Base-by-base conservation (phyloP, 768 basidiomycete genomes). In the Serendipita sp. region DNA sequence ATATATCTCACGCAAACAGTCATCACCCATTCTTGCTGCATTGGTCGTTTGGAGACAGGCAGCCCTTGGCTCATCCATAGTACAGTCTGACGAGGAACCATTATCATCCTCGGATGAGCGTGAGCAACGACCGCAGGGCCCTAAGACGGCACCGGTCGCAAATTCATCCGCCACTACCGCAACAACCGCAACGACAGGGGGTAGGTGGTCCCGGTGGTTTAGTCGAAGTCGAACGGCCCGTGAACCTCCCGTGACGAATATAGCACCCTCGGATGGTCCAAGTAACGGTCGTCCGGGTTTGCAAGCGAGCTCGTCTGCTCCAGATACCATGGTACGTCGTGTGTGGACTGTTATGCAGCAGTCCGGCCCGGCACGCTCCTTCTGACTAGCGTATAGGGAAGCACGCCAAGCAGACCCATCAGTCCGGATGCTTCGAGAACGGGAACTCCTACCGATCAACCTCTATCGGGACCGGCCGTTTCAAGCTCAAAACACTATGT, bases 171-270 rank as follows among this genome's bases (percentile, higher is more conserved):
- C 64, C 16, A 51, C 23, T 3, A 79, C 80, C 0, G 82, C 83
- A 13, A 80, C 81, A 0, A 85, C 84, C n/a, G 8, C n/a, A 51
- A n/a, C 48, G 5, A 7, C 48, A 32, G 18, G 18, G 8, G 56
- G 56, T 4, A 3, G 56, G 30, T 91, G 89, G 90, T 82, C 81
- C 44, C 80, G 83, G 44, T 91, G 90, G 91, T 93, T 88, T 89
- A 84, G 81, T 66, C 78, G 87, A 18, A 85, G 82, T 73, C 64
- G 69, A 1, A 66, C n/a, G 8, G 47, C 11, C 11, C 46, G 18
- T 16, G 45, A 63, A 62, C 60, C 56, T 0, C n/a, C 64, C 2
- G 67, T 62, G 3, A 64, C 65, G 10, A 63, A 54, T 36, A 47
- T 65, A 2, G 34, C 66, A 44, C 62, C 52, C 34, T 11, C 56